These are phyloP conservation scores for Phytophthora cajani DNA, from an alignment of 352 stramenopile species.

Conservation along the genomic window DNA sequence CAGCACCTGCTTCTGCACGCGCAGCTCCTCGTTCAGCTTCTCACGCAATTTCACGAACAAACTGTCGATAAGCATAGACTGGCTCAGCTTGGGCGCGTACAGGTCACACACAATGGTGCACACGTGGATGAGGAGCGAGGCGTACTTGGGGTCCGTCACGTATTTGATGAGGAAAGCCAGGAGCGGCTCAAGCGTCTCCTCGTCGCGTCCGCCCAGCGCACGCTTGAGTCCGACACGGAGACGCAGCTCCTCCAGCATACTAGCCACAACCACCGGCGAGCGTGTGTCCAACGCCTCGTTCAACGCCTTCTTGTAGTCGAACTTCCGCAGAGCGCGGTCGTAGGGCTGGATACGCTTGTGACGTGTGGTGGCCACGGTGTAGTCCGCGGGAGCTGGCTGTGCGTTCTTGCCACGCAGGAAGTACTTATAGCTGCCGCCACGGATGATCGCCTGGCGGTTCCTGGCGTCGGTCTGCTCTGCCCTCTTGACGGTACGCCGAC, in stretches of 20 bases:
- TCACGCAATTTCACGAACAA: slow-evolving; percentile 94
- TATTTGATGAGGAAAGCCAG: slow-evolving; percentile 96
- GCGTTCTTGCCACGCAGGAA: slow-evolving; percentile 90
- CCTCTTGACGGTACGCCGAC: slow-evolving; percentile 77
- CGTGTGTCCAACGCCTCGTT: slow-evolving; percentile 94
- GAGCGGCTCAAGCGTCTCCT: slow-evolving; percentile 94
- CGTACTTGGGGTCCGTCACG: slow-evolving; percentile 95
- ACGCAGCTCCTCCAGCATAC: slow-evolving; percentile 95
- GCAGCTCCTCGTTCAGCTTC: slow-evolving; percentile 87
- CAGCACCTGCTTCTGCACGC: slow-evolving; percentile 86
- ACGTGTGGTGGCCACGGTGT: slow-evolving; percentile 79
- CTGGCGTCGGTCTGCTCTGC: slow-evolving; percentile 69
- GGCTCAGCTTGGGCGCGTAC: slow-evolving; percentile 92
- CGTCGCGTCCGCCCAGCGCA: slow-evolving; percentile 92
- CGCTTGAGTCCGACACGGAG: slow-evolving; percentile 91
- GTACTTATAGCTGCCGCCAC: slow-evolving; percentile 90
- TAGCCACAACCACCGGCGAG: slow-evolving; percentile 91
- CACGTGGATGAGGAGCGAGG: slow-evolving; percentile 91
- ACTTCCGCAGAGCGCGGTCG: slow-evolving; percentile 94
- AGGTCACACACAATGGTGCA: slow-evolving; percentile 94
- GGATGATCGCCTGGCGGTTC: slow-evolving; percentile 75
- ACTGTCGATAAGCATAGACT: slow-evolving; percentile 92
- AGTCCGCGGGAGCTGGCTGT: slow-evolving; percentile 76
- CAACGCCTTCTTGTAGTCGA: slow-evolving; percentile 96
- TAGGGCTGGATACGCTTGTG: slow-evolving; percentile 93